Evolutionary conservation across 2,329 filamentous ascomycete species (phyloP), one percentile per base, ranked within the genome.

Genomic region (Colletotrichum falcatum): DNA sequence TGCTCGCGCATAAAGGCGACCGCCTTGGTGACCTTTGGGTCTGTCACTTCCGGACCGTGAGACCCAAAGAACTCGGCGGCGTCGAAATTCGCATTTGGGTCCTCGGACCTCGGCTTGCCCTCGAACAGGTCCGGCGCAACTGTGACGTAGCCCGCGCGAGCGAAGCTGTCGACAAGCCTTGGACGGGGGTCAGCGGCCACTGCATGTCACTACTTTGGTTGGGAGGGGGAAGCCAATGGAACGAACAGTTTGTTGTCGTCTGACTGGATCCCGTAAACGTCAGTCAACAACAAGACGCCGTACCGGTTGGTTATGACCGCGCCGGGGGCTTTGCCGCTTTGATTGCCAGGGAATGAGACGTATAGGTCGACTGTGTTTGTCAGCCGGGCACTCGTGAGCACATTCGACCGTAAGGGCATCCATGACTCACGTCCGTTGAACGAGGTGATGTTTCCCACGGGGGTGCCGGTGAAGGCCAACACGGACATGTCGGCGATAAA

Each of bases 121-220:
- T 85, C 79, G 83, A 92, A 92, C 58, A 92, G 82, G 77, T 93
- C 91, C 1, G 91, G 91, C 68, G 91, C 84, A 56, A 91, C 81
- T 67, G 87, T 85, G 58, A 91, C 83, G 80, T 92, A 93, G 74
- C 90, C 91, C 73, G 89, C 89, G 70, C 86, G 85, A 56, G 91
- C 91, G 78, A 89, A 90, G 74, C 88, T 85, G 81, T 93, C 91
- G 74, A 89, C 90, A 68, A 92, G 76, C 1, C 77, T 79, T 33
- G 28, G 2, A 16, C 18, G 1, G 18, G 18, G 12, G 39, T 66
- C 28, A 62, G 56, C 16, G 3, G 14, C 11, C 30, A 33, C 30
- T 33, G 30, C 7, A 4, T 9, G 3, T 1, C 0, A 23, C 3
- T 7, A 18, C 12, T 33, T 3, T 12, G 33, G 1, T 9, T 30